Conservation (phyloP, 805 yeast species). For the Wickerhamomyces kurtzmanii region DNA sequence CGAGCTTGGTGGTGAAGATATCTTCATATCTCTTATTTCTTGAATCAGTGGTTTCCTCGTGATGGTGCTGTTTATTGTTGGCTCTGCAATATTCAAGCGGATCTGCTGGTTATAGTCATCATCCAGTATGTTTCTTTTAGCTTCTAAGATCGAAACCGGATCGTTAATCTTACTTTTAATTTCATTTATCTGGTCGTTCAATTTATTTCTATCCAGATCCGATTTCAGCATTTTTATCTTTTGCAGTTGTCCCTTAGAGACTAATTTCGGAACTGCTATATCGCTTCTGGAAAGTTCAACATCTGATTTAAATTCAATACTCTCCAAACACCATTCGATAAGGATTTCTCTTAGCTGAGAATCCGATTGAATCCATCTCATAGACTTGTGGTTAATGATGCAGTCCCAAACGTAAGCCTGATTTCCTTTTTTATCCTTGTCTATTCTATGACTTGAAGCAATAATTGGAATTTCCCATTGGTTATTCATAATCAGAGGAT, state of each 20-base stretch:
- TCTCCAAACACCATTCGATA: constrained; percentile 78
- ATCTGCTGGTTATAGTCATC: constrained; percentile 10
- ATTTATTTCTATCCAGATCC: constrained; percentile 29
- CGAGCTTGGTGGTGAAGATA: constrained; percentile 3
- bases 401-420: constrained; percentile 68
- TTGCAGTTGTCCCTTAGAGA: constrained; percentile 53
- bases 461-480: constrained; percentile 84
- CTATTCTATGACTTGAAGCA: constrained; percentile 44
- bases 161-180: constrained; percentile 27
- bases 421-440: constrained; percentile 61
- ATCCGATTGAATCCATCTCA: constrained; percentile 51
- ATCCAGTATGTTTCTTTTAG: constrained; percentile 17
- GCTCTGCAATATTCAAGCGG: constrained; percentile 1
- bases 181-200: constrained; percentile 24
- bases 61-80: background rate
- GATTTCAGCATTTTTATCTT: constrained; percentile 31
- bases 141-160: constrained; percentile 32
- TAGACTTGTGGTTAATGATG: constrained; percentile 55
- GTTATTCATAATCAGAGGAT: constrained; percentile 54
- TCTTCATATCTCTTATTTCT: constrained; percentile 33
- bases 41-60: constrained; percentile 37
- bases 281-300: constrained; percentile 50
- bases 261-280: constrained; percentile 60
- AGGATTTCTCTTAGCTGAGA: constrained; percentile 52
- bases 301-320: constrained; percentile 50